Conservation (phyloP, 805 yeast genomes). For the Ogataea degrootiae region DNA sequence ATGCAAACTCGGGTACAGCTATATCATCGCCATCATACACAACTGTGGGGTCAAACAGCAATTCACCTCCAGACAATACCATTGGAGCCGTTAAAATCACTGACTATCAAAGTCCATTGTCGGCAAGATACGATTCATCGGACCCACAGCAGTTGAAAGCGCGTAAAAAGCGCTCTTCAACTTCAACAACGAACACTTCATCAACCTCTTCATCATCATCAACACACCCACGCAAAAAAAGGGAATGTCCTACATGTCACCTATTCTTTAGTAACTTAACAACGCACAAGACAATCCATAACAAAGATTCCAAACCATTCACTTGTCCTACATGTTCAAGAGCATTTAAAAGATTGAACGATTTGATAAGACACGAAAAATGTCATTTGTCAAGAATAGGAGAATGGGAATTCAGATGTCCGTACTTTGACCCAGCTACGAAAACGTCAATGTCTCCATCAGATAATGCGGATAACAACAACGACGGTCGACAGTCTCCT, state of each 20-base stretch:
- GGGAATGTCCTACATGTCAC: slow-evolving; percentile 35
- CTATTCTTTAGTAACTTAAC: slow-evolving; percentile 69
- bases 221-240: slow-evolving; percentile 27
- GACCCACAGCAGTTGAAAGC: not conserved
- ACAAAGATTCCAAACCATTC: slow-evolving; percentile 71
- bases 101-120: slow-evolving; percentile 3
- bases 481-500: slow-evolving; percentile 7
- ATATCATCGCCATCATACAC: slow-evolving; percentile 5
- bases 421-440: slow-evolving; percentile 48
- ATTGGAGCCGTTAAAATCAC: slow-evolving; percentile 4
- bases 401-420: slow-evolving; percentile 69
- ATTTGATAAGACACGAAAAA: slow-evolving; percentile 77
- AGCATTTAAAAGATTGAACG: slow-evolving; percentile 87
- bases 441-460: slow-evolving; percentile 5
- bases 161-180: slow-evolving; percentile 2
- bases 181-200: slow-evolving; percentile 4
- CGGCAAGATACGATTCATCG: slow-evolving; percentile 7
- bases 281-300: slow-evolving; percentile 79
- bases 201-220: slow-evolving; percentile 6
- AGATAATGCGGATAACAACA: slow-evolving; percentile 9
- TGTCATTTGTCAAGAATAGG: slow-evolving; percentile 79
- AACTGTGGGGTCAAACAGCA: slow-evolving; percentile 2
- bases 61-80: slow-evolving; percentile 3
- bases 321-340: slow-evolving; percentile 73
- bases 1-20: not conserved